These are phyloP conservation scores for Heterobasidion annosum DNA, from an alignment of 1,284 basidiomycete genomes.

Conservation along the genomic window DNA sequence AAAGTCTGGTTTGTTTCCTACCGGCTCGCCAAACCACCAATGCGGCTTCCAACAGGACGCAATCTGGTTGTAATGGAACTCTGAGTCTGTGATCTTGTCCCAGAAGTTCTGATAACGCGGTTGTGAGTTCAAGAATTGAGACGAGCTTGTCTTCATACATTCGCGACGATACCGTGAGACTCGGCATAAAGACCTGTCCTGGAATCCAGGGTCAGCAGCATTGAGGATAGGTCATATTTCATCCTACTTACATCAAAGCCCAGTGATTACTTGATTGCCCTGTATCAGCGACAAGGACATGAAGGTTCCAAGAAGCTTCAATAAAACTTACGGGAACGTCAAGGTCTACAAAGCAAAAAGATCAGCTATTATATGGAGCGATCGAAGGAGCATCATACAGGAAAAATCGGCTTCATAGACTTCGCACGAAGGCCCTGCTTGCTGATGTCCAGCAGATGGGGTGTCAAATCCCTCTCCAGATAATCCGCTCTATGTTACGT, in stretches of 20 bases:
- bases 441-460: conserved; percentile 70
- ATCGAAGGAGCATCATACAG: conserved; percentile 36
- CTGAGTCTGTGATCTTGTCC: conserved; percentile 53
- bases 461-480: conserved; percentile 73
- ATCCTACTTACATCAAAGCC: conserved; percentile 54
- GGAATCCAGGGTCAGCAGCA: neutral
- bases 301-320: too few relatives aligned
- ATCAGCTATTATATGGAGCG: neutral
- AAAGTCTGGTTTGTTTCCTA: conserved; percentile 26
- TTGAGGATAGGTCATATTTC: too few relatives aligned
- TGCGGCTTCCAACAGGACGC: conserved; percentile 53
- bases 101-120: conserved; percentile 63
- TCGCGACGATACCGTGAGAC: conserved; percentile 85
- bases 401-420: conserved; percentile 80
- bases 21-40: conserved; percentile 89
- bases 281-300: too few relatives aligned
- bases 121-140: neutral
- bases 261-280: conserved; percentile 64
- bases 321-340: conserved; percentile 72
- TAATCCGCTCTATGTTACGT: conserved; percentile 60
- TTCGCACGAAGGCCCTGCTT: conserved; percentile 78
- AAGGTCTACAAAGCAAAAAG: conserved; percentile 44
- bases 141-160: conserved; percentile 37
- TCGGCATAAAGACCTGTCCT: conserved; percentile 87
- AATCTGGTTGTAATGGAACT: conserved; percentile 64